Base-by-base conservation (phyloP, 257 asterid genomes). In the Penstemon eatonii region DNA sequence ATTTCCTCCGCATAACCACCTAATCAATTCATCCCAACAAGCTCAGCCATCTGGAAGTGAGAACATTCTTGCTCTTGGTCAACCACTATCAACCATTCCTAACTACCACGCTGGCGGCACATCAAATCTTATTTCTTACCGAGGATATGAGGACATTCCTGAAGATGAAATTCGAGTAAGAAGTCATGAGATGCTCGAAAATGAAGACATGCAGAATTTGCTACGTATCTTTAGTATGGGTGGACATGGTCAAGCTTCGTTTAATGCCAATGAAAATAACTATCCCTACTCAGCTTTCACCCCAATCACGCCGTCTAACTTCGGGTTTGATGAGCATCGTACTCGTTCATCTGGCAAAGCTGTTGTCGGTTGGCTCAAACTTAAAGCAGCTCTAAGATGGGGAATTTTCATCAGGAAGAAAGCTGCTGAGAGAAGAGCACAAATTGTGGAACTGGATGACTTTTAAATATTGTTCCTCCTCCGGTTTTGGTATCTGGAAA, bases 351-450 rank as follows among this genome's bases (percentile, higher is more conserved):
- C 97, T 53, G 98, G 98, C n/a, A 92, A 90, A 81, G 98, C 98
- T 58, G 97, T 90, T 71, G 92, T 92, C 9, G 98, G 98, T 46
- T 92, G 98, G 98, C 94, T 92, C 37, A 92, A 92, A 70, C 96
- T 92, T 38, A 92, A 92, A 85, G 97, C 97, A 44, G 97, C 97
- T 70, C 76, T 92, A 66, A 83, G 98, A 81, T 92, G 98, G 98
- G 97, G 98, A 37, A 90, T 92, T 73, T 92, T 92, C 64, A 82
- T 85, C 66, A 80, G 98, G 82, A 92, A 90, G 83, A 84, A 88
- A 79, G 98, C 97, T 60, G 97, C 98, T 10, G 97, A 92, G 87
- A 84, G 96, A 80, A 84, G 95, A 77, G 97, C 98, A 55, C 96
- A 86, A 62, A 79, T 92, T 50, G 86, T 72, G 65, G 96, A 92